Percentiles rank a stretch among this genome's conserved stretches.
These are phyloP conservation scores for Phialophora macrospora DNA, from an alignment of 2,329 filamentous ascomycete species.

Conservation along the genomic window DNA sequence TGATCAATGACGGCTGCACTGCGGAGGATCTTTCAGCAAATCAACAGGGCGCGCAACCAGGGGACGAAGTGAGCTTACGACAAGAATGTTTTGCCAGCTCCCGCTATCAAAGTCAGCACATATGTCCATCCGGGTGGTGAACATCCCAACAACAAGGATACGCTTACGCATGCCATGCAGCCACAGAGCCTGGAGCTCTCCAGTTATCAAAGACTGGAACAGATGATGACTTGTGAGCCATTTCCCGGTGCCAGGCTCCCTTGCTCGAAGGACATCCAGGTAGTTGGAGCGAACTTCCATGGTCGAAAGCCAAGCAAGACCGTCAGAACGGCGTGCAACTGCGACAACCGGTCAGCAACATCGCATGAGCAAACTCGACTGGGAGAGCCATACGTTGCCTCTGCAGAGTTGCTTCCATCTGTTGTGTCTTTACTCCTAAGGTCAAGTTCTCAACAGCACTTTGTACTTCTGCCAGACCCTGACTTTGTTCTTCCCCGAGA, in stretches of 20 bases:
- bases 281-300: slow-evolving; percentile 31
- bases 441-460: neutral
- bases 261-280: slow-evolving; percentile 22
- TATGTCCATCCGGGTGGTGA: neutral
- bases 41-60: neutral
- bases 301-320: slow-evolving; percentile 13
- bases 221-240: slow-evolving; percentile 24
- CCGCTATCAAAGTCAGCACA: neutral
- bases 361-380: neutral
- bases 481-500: neutral
- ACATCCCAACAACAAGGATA: neutral
- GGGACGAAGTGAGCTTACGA: neutral
- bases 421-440: neutral
- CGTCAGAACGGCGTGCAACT: neutral
- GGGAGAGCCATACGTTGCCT: neutral
- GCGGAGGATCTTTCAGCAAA: neutral
- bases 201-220: slow-evolving; percentile 21
- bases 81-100: neutral
- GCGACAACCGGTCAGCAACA: neutral
- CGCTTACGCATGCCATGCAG: neutral
- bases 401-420: neutral
- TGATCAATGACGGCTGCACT: neutral
- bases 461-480: neutral
- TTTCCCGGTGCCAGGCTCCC: slow-evolving; percentile 21
- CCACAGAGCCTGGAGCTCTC: slow-evolving; percentile 5